phyloP scores from a whole-genome alignment of 495 filamentous ascomycete species.

The Hypoxylon crocopeplum region DNA sequence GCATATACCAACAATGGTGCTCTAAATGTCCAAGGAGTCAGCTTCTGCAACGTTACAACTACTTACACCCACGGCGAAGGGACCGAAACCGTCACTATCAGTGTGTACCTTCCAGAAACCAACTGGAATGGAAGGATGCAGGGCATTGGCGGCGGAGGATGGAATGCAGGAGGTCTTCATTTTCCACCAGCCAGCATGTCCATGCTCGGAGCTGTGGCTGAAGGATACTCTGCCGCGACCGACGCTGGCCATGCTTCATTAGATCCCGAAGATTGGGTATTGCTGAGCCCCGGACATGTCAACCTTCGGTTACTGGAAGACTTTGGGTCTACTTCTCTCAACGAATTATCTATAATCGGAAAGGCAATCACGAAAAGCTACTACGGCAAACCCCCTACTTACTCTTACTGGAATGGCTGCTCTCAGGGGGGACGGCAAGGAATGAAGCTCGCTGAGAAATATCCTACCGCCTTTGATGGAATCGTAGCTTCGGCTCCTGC shows the following conservation, averaged over 20 bases:
- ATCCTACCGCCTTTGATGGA: slow-evolving; percentile 50
- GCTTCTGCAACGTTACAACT: slow-evolving; percentile 52
- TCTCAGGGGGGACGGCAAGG: slow-evolving; percentile 54
- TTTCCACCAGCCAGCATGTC: slow-evolving; percentile 17
- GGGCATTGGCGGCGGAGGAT: slow-evolving; percentile 57
- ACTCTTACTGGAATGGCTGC: slow-evolving; percentile 55
- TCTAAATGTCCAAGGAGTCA: slow-evolving; percentile 31
- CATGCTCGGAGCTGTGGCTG: slow-evolving; percentile 41
- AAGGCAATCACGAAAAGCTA: slow-evolving; percentile 41
- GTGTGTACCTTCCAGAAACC: slow-evolving; percentile 46
- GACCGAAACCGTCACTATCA: slow-evolving; percentile 45
- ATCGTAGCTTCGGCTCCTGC: slow-evolving; percentile 49
- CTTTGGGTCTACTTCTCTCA: slow-evolving; percentile 42
- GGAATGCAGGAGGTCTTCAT: slow-evolving; percentile 32
- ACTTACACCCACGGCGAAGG: slow-evolving; percentile 51
- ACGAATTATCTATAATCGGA: slow-evolving; percentile 41
- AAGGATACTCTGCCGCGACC: slow-evolving; percentile 49
- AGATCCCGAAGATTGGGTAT: slow-evolving; percentile 44
- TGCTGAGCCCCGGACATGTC: slow-evolving; percentile 48
- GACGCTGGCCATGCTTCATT: slow-evolving; percentile 48
- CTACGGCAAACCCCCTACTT: slow-evolving; percentile 44
- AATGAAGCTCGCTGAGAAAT: slow-evolving; percentile 49
- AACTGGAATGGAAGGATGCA: slow-evolving; percentile 54
- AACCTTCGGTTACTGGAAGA: slow-evolving; percentile 43
- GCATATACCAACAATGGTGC: slow-evolving; percentile 20